Base-by-base conservation (phyloP, 495 filamentous ascomycete genomes). In the Elaphomyces granulatus region DNA sequence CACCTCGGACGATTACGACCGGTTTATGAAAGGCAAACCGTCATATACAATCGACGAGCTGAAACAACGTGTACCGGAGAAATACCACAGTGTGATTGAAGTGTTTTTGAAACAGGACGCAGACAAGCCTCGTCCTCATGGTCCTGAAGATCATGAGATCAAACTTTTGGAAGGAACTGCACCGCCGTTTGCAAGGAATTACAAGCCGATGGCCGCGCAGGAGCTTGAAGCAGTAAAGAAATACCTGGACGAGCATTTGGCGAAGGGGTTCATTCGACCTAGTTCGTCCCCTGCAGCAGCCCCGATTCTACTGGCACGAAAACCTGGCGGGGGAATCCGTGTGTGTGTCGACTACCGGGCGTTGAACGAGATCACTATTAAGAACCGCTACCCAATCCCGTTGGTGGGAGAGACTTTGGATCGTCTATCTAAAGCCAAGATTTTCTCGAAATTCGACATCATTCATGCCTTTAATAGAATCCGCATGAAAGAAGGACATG, bases 21-120 rank as follows among this genome's bases (percentile, higher is more conserved):
- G 12, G 23, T 28, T 28, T 28, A 28, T 28, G 23, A 28, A 28
- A 12, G 23, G 23, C 23, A 12, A 6, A 6, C 6, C 23, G 6
- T 6, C 23, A 28, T 28, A 28, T 28, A 28, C 23, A 28, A 28
- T 28, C 23, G 23, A 28, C 12, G 23, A 28, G 23, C 23, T 28
- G 6, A 28, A 28, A 12, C 23, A 28, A 12, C 6, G 12, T 6
- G 23, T 37, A 34, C 38, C 42, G 28, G 18, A 44, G 26, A 31
- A 49, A 43, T 56, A 54, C 14, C 17, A 41, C 14, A 8, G 15
- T 8, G 32, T 19, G 9, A 41, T 41, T 34, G 18, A 41, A 15
- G n/a, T 41, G 21, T 41, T 41, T 41, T 18, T 41, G 2, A 41
- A 41, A 15, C 21, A 41, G 14, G 39, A 41, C 12, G 23, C 23